These are phyloP conservation scores for Coffea canephora DNA, from an alignment of 257 asterid species.

Conservation along the genomic window DNA sequence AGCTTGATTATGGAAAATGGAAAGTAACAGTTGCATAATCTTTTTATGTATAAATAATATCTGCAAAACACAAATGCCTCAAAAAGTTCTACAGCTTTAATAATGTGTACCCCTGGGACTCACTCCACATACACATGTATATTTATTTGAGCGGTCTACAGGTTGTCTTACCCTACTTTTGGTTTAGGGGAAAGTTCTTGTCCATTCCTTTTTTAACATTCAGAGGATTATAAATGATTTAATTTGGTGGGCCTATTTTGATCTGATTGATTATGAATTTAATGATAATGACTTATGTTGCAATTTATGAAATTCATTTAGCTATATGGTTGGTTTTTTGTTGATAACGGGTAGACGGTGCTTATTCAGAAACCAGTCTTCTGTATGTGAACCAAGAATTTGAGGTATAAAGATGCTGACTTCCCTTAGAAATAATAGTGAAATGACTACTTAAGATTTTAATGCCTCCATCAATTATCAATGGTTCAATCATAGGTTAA, in stretches of 20 bases:
- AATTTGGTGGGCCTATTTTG: constrained; percentile 6
- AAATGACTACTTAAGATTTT: background rate
- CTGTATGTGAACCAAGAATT: too few species aligned
- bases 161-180: background rate
- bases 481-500: background rate
- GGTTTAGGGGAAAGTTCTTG: background rate
- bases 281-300: background rate
- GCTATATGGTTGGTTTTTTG: background rate
- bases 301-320: background rate
- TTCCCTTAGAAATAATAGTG: background rate
- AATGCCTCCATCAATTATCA: background rate
- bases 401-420: background rate
- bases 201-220: background rate
- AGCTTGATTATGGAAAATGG: background rate
- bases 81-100: background rate
- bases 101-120: background rate
- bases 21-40: background rate
- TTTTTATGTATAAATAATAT: background rate
- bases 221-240: background rate
- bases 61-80: background rate
- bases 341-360: background rate
- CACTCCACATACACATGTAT: background rate
- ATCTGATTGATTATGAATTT: background rate
- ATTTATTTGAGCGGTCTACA: too few species aligned
- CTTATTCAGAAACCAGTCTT: background rate